A percentile compares a stretch with the other conserved stretches of the same genome.
Evolutionary conservation across 2,329 filamentous ascomycete genomes (phyloP).

Genomic region (Paraphoma chrysanthemicola): DNA sequence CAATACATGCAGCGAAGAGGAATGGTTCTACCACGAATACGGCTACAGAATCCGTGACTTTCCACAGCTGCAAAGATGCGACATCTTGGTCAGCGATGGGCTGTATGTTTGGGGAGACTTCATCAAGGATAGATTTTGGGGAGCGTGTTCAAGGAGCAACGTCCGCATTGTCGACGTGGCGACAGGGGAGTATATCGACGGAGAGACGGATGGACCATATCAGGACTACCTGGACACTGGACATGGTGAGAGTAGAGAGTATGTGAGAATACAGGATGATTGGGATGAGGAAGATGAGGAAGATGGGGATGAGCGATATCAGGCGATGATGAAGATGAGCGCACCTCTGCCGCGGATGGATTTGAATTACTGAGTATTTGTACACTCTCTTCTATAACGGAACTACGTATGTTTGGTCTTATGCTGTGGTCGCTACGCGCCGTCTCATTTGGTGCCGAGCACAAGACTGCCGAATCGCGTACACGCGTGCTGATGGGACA

Average conservation of each 20-base stretch:
- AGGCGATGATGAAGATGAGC: neutral
- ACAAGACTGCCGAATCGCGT: no score
- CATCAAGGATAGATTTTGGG: slow-evolving; percentile 2
- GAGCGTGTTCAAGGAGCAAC: slow-evolving; percentile 4
- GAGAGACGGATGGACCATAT: slow-evolving; percentile 2
- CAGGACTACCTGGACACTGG: neutral
- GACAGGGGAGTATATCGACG: slow-evolving; percentile 12
- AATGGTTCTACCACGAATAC: neutral
- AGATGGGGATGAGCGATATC: neutral
- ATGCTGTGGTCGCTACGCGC: no score
- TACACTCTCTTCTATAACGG: no score
- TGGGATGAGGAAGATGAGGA: neutral
- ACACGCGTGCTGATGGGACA: no score
- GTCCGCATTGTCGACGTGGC: slow-evolving; percentile 9
- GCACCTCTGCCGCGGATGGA: neutral
- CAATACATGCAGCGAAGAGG: neutral
- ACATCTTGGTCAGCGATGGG: slow-evolving; percentile 1
- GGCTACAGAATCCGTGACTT: neutral
- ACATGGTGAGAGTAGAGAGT: neutral
- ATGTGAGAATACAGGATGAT: neutral
- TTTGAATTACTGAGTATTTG: neutral
- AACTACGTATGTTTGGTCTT: no score
- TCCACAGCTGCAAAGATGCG: neutral
- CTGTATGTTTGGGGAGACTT: neutral
- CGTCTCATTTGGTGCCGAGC: no score